These are phyloP conservation scores for Boeremia lycopersici DNA, from an alignment of 2,329 filamentous ascomycete genomes.

Conservation along the genomic window DNA sequence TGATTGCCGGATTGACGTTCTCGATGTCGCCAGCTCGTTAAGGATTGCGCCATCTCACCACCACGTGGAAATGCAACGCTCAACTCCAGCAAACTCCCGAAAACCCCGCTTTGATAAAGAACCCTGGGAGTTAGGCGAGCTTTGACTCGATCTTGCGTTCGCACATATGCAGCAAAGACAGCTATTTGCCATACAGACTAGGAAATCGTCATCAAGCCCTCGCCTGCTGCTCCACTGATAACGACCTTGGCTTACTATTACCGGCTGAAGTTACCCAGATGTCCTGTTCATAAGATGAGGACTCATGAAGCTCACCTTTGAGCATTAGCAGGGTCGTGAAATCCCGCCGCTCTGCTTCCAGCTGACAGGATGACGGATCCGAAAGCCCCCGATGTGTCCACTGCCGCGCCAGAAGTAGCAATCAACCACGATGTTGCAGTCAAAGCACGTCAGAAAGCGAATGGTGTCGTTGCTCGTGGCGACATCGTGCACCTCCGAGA, in stretches of 20 bases:
- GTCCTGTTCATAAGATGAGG: not conserved
- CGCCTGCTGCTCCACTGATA: constrained; percentile 7
- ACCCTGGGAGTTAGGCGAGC: not conserved
- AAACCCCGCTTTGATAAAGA: not conserved
- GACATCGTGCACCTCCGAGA: constrained; percentile 24
- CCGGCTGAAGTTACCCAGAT: constrained; percentile 1
- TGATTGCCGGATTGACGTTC: constrained; percentile 4
- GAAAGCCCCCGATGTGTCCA: constrained; percentile 9
- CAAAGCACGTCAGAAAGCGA: constrained; percentile 16
- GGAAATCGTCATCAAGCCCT: constrained; percentile 14
- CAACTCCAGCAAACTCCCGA: not conserved
- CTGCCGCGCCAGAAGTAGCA: constrained; percentile 1
- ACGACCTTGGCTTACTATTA: constrained; percentile 2
- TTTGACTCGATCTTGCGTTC: not conserved
- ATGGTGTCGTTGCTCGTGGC: constrained; percentile 16
- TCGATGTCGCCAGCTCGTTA: constrained; percentile 23
- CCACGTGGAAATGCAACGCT: constrained; percentile 1
- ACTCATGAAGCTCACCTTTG: not conserved
- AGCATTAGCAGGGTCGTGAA: too few relatives aligned
- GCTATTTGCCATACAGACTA: constrained; percentile 20
- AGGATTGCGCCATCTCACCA: constrained; percentile 24
- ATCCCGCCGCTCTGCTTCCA: too few relatives aligned
- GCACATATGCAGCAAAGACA: not conserved
- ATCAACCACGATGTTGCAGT: constrained; percentile 21
- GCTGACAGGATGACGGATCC: not conserved